Base-by-base conservation (phyloP, 805 yeast species). In the Candida caryicola region DNA sequence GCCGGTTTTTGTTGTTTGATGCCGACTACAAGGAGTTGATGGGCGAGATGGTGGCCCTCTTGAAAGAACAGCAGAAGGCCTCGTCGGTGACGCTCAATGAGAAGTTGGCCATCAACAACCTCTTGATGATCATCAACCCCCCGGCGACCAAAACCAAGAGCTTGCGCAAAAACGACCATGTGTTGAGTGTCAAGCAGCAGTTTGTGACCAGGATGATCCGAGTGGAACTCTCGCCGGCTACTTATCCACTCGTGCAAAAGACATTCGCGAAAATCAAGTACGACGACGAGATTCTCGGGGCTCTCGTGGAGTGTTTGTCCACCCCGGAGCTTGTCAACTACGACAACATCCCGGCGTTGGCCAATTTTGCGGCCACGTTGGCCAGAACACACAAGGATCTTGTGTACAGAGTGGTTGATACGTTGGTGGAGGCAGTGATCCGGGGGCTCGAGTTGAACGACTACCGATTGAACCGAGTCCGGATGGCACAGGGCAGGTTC, bases 381-480 rank as follows among this genome's bases (percentile, higher is more conserved):
- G 50, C 53, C 18, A 52, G 47, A 8, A 55, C 62, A 17, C 63
- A 73, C 36, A 62, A 67, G 13, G 52, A 61, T 12, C 64, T 83
- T 39, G 59, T 64, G 9, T 58, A 73, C 2, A 51, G 52, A 17
- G 73, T 79, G 1, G 60, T 86, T 34, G 96, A 90, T 56, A 64
- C 74, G 12, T 37, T 82, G 2, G 46, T 84, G 12, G 96, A 89
- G 51, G 67, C 70, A n/a, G 69, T 85, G 12, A 66, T 72, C 7
- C 51, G 79, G 17, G 93, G 88, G 0, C 59, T 88, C 42, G 95
- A 88, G 51, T 47, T 66, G 4, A 77, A 81, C 44, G 77, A 78
- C 47, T 82, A 75, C 51, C 67, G 77, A 38, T 57, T 62, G 35
- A 82, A 82, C 49, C 72, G 89, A 53, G 61, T 62, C 10, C 64